Base-by-base conservation (phyloP, 2,329 filamentous ascomycete species). In the Boeremia exigua region DNA sequence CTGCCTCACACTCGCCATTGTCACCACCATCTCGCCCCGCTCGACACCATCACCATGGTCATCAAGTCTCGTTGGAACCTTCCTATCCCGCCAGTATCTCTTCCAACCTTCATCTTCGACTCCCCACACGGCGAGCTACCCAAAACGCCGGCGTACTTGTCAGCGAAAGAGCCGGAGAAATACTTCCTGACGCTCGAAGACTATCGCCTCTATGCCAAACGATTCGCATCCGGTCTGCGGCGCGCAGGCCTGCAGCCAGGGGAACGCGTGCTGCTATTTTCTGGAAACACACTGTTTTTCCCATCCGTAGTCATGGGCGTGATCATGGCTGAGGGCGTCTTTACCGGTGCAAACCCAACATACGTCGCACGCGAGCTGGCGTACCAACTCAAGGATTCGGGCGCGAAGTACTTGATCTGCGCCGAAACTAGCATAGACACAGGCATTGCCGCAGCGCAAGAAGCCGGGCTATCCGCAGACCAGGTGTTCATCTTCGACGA, bases 241-340 rank as follows among this genome's bases (percentile, higher is more conserved):
- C 82, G 82, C 50, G 81, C 83, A 14, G 91, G 90, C 1, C 76
- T 94, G 15, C 77, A 86, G 59, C 78, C 79, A 0, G 72, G 89
- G 10, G 90, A 92, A 63, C 85, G 89, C 2, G 85, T 94, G 4
- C 77, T 94, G 42, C 77, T 94, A 17, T 93, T 88, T 75, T 88
- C 88, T 0, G 84, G 86, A 19, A 94, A 93, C 74, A 87, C 84
- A 62, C 74, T 94, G 12, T 91, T 88, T 77, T 91, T 88, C 69
- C 88, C 90, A 0, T 79, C 85, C 0, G 79, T 90, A 1, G 85
- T 93, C 49, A 80, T 92, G 73, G 90, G 90, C 14, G 81, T 89
- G 17, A 80, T 92, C 46, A 92, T 92, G 85, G 89, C 90, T 0
- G 89, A 89, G 4, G 89, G 89, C 1, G 79, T 94, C 49, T 94